Conservation (phyloP, 2,329 filamentous ascomycete species). For the Penicillium expansum region DNA sequence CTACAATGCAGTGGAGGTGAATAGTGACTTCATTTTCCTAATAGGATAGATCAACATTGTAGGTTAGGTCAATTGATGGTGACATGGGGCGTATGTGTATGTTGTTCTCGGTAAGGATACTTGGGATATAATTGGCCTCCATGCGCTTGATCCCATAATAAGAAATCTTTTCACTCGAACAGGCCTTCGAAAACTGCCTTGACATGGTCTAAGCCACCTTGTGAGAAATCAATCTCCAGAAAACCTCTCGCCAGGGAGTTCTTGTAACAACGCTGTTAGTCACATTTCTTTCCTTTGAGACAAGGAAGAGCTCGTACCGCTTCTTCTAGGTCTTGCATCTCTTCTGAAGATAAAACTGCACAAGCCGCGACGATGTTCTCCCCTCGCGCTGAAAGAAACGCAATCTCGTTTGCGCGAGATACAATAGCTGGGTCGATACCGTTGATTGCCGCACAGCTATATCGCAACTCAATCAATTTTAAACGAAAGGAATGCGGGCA, state of each 20-base stretch:
- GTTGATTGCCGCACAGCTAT: slow-evolving; percentile 77
- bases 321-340: slow-evolving; percentile 64
- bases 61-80: slow-evolving; percentile 3
- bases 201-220: background rate
- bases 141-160: background rate
- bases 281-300: background rate
- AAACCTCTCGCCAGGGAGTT: slow-evolving; percentile 18
- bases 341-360: slow-evolving; percentile 61
- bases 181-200: slow-evolving; percentile 15
- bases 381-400: slow-evolving; percentile 64
- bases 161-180: slow-evolving; percentile 7
- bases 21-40: slow-evolving; percentile 4
- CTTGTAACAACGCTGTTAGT: slow-evolving; percentile 12
- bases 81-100: background rate
- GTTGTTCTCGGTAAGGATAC: background rate
- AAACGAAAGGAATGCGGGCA: background rate
- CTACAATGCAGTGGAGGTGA: background rate
- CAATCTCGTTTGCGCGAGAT: slow-evolving; percentile 70
- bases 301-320: slow-evolving; percentile 51
- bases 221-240: slow-evolving; percentile 16
- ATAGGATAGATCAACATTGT: slow-evolving; percentile 8
- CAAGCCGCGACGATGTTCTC: slow-evolving; percentile 75
- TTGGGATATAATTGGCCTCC: background rate
- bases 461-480: background rate
- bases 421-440: slow-evolving; percentile 73